phyloP scores from a whole-genome alignment of 2,329 filamentous ascomycete genomes.

The Reticulascus tulasneorum region DNA sequence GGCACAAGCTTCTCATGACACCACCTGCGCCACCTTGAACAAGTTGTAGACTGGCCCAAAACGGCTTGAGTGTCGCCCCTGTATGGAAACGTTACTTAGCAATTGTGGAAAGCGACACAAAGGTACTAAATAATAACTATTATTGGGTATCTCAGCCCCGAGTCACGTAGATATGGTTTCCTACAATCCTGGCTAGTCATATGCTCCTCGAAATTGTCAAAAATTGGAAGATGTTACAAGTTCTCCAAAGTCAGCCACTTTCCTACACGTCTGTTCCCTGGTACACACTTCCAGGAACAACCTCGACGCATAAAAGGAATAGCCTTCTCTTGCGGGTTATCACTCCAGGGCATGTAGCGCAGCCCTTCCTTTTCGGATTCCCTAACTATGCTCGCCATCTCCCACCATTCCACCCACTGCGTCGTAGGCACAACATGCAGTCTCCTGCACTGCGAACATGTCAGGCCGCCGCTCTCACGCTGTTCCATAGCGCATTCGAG shows the following conservation, averaged over 20 bases:
- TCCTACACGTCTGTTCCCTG: slow-evolving; percentile 26
- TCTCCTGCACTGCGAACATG: slow-evolving; percentile 49
- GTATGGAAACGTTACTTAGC: too few relatives aligned
- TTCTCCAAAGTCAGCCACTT: slow-evolving; percentile 17
- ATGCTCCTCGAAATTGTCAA: too few relatives aligned
- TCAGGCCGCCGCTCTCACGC: slow-evolving; percentile 43
- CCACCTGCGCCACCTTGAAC: too few relatives aligned
- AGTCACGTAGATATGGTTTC: too few relatives aligned
- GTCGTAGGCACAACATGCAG: slow-evolving; percentile 46
- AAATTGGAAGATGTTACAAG: too few relatives aligned
- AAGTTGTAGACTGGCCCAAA: too few relatives aligned
- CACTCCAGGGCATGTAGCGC: slow-evolving; percentile 22
- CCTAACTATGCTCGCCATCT: slow-evolving; percentile 26
- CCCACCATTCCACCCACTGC: slow-evolving; percentile 63
- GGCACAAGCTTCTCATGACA: slow-evolving; percentile 26
- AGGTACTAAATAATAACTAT: too few relatives aligned
- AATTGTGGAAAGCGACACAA: too few relatives aligned
- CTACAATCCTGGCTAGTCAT: too few relatives aligned
- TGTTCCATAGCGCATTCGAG: slow-evolving; percentile 36
- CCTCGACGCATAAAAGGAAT: slow-evolving; percentile 45
- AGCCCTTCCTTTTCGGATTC: slow-evolving; percentile 7
- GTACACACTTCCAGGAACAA: slow-evolving; percentile 48
- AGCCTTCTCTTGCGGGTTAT: slow-evolving; percentile 27
- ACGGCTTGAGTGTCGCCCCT: too few relatives aligned
- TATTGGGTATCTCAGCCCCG: too few relatives aligned